These are phyloP conservation scores for Chaetomium sp. DNA, from an alignment of 2,329 filamentous ascomycete species.

Conservation along the genomic window DNA sequence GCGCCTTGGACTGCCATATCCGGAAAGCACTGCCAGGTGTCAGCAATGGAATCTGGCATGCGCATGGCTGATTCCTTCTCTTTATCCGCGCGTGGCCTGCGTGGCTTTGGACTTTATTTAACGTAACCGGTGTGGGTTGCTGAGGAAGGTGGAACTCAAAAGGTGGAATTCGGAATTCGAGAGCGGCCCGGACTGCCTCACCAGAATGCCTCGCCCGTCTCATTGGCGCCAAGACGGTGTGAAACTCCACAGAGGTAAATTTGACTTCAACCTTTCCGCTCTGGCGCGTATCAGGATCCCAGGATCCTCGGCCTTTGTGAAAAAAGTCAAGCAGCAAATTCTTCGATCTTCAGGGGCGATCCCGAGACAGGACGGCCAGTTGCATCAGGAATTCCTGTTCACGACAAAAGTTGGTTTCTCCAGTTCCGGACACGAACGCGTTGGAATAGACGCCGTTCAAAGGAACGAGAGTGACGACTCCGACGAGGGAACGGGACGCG, in stretches of 20 bases:
- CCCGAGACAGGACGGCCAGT: background rate
- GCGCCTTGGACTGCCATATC: background rate
- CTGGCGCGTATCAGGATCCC: background rate
- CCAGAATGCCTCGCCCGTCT: background rate
- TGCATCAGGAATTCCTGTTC: background rate
- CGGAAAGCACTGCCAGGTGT: slow-evolving; percentile 3
- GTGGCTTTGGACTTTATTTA: background rate
- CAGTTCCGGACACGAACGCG: background rate
- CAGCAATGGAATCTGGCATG: background rate
- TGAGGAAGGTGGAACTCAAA: background rate
- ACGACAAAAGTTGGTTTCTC: background rate
- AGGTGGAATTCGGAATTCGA: background rate
- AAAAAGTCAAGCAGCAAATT: background rate
- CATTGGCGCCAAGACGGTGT: background rate
- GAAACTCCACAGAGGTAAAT: slow-evolving; percentile 7
- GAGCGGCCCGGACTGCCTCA: background rate
- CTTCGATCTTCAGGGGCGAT: background rate
- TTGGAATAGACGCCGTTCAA: background rate
- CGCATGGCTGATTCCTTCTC: background rate
- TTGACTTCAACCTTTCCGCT: slow-evolving; percentile 5
- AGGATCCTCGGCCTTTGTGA: background rate
- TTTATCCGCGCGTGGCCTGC: background rate
- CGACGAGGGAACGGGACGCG: background rate
- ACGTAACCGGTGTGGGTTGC: background rate
- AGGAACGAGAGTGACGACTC: background rate